A percentile compares a stretch with the other conserved stretches of the same genome.
These are phyloP conservation scores for Lachnellula arida DNA, from an alignment of 2,329 filamentous ascomycete genomes.

Conservation along the genomic window DNA sequence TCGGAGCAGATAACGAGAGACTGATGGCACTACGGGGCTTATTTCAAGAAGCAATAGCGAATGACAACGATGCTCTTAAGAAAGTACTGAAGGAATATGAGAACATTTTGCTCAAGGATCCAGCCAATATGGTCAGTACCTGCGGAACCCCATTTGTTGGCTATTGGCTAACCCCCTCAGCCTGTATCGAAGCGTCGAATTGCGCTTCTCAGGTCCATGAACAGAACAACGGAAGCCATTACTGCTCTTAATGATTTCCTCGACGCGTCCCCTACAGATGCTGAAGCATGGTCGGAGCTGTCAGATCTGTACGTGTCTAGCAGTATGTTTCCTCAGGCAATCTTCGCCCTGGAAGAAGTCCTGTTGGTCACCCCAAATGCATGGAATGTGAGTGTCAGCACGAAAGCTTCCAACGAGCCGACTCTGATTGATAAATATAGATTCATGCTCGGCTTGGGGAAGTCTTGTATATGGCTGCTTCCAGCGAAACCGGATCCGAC, in stretches of 20 bases:
- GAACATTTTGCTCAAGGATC: conserved; percentile 64
- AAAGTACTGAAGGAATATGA: conserved; percentile 74
- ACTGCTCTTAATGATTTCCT: conserved; percentile 68
- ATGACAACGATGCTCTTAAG: conserved; percentile 59
- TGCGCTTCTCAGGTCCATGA: conserved; percentile 72
- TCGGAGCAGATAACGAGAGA: conserved; percentile 79
- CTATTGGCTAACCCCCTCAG: conserved; percentile 42
- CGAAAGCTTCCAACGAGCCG: background rate
- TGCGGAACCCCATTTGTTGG: background rate
- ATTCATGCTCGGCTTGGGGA: conserved; percentile 86
- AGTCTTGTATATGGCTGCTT: conserved; percentile 66
- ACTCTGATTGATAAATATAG: conserved; percentile 39
- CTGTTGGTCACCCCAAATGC: conserved; percentile 82
- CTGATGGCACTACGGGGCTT: conserved; percentile 79
- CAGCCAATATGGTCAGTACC: conserved; percentile 69
- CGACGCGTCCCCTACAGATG: conserved; percentile 81
- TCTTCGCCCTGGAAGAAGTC: conserved; percentile 88
- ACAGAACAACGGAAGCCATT: conserved; percentile 67
- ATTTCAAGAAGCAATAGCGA: conserved; percentile 76
- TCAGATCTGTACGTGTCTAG: conserved; percentile 80
- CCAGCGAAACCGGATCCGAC: conserved; percentile 35
- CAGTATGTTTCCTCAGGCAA: conserved; percentile 74
- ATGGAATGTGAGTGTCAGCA: conserved; percentile 70
- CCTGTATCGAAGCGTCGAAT: conserved; percentile 81
- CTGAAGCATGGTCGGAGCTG: conserved; percentile 89